These are phyloP conservation scores for Erigeron philadelphicus DNA, from an alignment of 140 eudicot species.

Conservation along the genomic window DNA sequence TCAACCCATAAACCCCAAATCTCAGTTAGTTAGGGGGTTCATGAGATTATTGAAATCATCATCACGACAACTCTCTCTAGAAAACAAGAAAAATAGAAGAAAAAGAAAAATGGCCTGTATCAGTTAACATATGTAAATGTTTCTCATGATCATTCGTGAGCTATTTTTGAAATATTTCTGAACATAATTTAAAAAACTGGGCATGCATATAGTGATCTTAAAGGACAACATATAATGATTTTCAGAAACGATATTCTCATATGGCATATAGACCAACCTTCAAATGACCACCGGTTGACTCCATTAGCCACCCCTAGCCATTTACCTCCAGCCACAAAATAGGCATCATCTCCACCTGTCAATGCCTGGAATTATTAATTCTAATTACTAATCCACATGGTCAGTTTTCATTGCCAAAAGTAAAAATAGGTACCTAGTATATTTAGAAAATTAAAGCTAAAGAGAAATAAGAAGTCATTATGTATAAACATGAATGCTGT, in stretches of 20 bases:
- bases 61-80: not conserved
- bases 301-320: constrained; percentile 89
- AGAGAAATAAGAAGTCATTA: not conserved
- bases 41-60: not conserved
- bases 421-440: constrained; percentile 7
- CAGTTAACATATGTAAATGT: not conserved
- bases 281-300: constrained; percentile 73
- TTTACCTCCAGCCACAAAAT: constrained; percentile 48
- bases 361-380: constrained; percentile 93
- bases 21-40: no score
- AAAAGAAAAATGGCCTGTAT: not conserved
- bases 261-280: constrained; percentile 42
- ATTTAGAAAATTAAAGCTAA: not conserved
- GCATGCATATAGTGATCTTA: not conserved
- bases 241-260: not conserved
- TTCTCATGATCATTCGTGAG: not conserved
- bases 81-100: not conserved
- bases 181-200: not conserved
- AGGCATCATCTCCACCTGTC: constrained; percentile 97
- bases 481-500: constrained; percentile 4
- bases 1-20: no score
- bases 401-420: constrained; percentile 21
- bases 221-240: constrained; percentile 6
- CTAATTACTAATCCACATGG: constrained; percentile 51
- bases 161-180: not conserved